Evolutionary conservation across 192 early-diverging fungal genomes (phyloP).

Genomic region (Dissophora ornata): DNA sequence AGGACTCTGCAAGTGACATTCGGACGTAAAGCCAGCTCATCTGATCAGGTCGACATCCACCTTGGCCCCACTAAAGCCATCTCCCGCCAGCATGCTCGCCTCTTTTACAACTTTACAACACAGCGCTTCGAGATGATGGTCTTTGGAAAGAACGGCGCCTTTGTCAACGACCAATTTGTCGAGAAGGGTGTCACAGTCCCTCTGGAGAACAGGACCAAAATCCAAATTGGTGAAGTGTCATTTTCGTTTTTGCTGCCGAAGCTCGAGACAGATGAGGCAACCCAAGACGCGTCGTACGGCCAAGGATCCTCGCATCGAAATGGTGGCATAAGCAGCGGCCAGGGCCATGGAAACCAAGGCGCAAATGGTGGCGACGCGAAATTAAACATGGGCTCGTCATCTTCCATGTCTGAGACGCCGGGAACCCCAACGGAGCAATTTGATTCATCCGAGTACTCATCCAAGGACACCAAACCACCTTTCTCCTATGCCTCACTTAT

Average conservation of each 20-base stretch:
- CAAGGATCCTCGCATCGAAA: constrained; percentile 3
- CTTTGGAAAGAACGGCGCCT: constrained; percentile 89
- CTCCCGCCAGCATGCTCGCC: constrained; percentile 85
- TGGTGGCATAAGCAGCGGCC: background rate
- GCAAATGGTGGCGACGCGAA: background rate
- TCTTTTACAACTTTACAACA: constrained; percentile 84
- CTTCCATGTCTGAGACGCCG: background rate
- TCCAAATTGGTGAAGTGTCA: constrained; percentile 86
- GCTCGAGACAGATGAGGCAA: constrained; percentile 50
- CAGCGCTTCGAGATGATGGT: constrained; percentile 88
- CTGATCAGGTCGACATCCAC: constrained; percentile 83
- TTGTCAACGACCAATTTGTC: constrained; percentile 83
- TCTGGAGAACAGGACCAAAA: constrained; percentile 75
- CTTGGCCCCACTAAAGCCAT: constrained; percentile 86
- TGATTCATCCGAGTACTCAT: constrained; percentile 40
- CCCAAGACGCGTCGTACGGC: constrained; percentile 5
- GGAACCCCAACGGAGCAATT: constrained; percentile 18
- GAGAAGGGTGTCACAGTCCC: constrained; percentile 70
- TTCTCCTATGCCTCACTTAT: constrained; percentile 88
- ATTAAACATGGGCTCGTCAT: background rate
- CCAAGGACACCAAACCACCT: constrained; percentile 73
- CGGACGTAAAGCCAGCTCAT: constrained; percentile 72
- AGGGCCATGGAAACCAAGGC: no score
- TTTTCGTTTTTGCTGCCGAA: constrained; percentile 83
- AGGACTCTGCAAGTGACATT: constrained; percentile 81